Evolutionary conservation across 208 protist genomes (phyloP).

Genomic region (Spongospora subterranea): DNA sequence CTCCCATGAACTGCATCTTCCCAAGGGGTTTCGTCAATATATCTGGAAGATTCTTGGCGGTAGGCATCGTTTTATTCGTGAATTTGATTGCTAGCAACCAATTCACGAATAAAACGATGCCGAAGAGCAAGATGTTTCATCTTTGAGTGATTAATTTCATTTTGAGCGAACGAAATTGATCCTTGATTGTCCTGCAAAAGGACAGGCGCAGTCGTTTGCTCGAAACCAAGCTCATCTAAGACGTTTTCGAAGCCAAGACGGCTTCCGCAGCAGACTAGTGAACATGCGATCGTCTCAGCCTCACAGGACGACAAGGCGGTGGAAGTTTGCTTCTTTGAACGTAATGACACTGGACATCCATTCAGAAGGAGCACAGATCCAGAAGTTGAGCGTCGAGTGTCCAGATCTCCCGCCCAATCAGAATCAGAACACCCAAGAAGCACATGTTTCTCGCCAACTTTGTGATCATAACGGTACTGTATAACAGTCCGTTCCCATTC

Average conservation of each 20-base stretch:
- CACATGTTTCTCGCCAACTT: neutral
- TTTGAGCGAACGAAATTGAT: neutral
- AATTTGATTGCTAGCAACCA: neutral
- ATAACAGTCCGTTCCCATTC: slow-evolving; percentile 23
- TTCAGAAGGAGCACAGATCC: slow-evolving; percentile 2
- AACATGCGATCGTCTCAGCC: neutral
- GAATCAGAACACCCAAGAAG: neutral
- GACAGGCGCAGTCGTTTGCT: neutral
- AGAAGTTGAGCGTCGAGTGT: neutral
- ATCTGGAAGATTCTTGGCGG: too few species aligned
- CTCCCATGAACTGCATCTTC: too few species aligned
- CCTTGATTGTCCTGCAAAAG: slow-evolving; percentile 33
- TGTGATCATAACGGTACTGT: neutral
- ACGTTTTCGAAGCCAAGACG: neutral
- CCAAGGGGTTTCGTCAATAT: too few species aligned
- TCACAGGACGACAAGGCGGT: neutral
- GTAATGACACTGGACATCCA: neutral
- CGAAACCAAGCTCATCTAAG: neutral
- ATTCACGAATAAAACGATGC: slow-evolving; percentile 4
- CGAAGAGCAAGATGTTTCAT: slow-evolving; percentile 42
- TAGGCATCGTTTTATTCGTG: neutral
- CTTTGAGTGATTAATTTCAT: slow-evolving; percentile 22
- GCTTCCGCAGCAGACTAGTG: neutral
- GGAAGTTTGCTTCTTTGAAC: neutral
- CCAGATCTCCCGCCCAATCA: slow-evolving; percentile 6